phyloP scores from a whole-genome alignment of 495 filamentous ascomycete genomes.

The Xylaria intraflava region DNA sequence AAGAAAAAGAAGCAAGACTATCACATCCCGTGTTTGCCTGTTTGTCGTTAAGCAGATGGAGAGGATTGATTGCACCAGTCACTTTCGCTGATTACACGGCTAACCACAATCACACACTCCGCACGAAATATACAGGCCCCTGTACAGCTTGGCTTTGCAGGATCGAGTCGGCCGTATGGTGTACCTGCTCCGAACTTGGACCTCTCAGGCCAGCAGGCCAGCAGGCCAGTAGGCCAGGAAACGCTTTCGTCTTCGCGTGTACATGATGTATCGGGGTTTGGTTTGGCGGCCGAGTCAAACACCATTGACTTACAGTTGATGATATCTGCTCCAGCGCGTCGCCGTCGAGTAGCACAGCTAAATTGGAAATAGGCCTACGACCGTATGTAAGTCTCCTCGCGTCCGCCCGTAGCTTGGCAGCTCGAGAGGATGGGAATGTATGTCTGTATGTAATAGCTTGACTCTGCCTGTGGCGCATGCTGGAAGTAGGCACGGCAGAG shows the following conservation, averaged over 20 bases:
- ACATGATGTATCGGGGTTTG: not conserved
- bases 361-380: not conserved
- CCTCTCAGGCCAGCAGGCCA: not conserved
- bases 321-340: not conserved
- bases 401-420: not conserved
- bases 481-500: not conserved
- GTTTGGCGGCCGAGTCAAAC: not conserved
- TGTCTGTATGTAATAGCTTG: not conserved
- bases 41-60: conserved; percentile 5
- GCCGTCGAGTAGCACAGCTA: not conserved
- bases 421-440: not conserved
- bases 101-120: not conserved
- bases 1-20: conserved; percentile 6
- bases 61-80: conserved; percentile 1
- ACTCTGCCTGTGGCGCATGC: not conserved
- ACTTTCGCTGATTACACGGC: not conserved
- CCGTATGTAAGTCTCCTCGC: not conserved
- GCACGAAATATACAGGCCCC: not conserved
- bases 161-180: not conserved
- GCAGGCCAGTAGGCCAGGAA: no score
- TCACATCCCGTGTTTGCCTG: conserved; percentile 7
- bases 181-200: not conserved
- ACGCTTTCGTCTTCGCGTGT: no score
- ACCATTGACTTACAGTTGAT: not conserved
- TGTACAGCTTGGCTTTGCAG: not conserved